These are phyloP conservation scores for Xylaria sp. DNA, from an alignment of 2,329 filamentous ascomycete species.

Conservation along the genomic window DNA sequence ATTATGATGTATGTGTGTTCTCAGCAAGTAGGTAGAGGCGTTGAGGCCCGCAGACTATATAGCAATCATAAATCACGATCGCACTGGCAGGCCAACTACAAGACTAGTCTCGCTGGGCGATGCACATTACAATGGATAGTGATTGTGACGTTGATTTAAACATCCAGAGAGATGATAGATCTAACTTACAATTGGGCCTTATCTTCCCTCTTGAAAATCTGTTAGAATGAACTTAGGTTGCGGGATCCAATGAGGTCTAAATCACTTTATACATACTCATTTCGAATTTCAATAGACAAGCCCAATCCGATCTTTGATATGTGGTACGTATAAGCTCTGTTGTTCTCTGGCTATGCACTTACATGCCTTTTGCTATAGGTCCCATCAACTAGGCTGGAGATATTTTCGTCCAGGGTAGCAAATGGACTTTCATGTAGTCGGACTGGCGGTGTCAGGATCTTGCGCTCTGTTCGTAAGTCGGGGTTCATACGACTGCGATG, in stretches of 20 bases:
- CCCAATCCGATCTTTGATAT: no score
- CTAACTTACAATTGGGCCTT: background rate
- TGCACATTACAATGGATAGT: background rate
- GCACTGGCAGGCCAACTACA: background rate
- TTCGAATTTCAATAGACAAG: background rate
- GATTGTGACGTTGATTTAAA: background rate
- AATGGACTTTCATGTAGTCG: background rate
- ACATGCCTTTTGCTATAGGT: no score
- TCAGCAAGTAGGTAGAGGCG: background rate
- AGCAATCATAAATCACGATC: no score
- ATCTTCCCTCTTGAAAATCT: background rate
- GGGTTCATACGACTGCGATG: background rate
- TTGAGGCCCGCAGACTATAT: background rate
- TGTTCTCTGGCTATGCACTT: no score
- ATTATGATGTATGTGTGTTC: no score
- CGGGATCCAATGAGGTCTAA: background rate
- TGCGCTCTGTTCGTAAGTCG: no score
- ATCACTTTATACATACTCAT: background rate
- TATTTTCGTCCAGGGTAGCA: background rate
- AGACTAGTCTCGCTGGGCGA: background rate
- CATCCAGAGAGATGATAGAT: background rate
- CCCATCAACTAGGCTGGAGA: background rate
- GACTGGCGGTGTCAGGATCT: background rate
- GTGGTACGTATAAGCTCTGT: no score
- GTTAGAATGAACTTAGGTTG: background rate